A percentile compares a stretch with the other conserved stretches of the same genome.
These are phyloP conservation scores for Aspergillus fijiensis DNA, from an alignment of 2,329 filamentous ascomycete genomes.

Conservation along the genomic window DNA sequence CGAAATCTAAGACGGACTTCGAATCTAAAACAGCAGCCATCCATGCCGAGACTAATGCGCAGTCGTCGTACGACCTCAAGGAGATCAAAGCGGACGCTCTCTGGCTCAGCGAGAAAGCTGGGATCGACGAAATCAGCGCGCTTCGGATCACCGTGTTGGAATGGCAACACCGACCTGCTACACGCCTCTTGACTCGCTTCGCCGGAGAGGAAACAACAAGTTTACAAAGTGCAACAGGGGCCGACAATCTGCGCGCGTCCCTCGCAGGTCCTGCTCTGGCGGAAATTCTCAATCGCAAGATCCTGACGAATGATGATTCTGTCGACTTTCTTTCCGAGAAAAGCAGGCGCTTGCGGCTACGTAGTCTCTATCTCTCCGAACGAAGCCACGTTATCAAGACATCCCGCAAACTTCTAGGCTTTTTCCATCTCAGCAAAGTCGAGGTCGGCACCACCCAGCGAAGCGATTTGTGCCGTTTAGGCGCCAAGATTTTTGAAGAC, in stretches of 20 bases:
- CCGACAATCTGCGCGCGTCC: slow-evolving; percentile 61
- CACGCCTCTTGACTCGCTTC: slow-evolving; percentile 68
- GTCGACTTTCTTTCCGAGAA: slow-evolving; percentile 60
- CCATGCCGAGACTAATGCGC: slow-evolving; percentile 69
- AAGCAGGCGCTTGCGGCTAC: slow-evolving; percentile 65
- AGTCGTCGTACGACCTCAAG: slow-evolving; percentile 69
- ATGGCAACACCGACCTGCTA: slow-evolving; percentile 76
- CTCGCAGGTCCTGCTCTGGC: slow-evolving; percentile 45
- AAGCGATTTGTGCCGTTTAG: slow-evolving; percentile 27
- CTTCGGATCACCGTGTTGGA: slow-evolving; percentile 79
- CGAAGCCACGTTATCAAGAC: slow-evolving; percentile 66
- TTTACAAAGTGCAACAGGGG: slow-evolving; percentile 70
- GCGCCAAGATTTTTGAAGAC: slow-evolving; percentile 30
- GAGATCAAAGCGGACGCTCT: slow-evolving; percentile 79
- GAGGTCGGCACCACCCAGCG: slow-evolving; percentile 12
- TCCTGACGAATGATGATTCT: slow-evolving; percentile 29
- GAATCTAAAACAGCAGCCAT: slow-evolving; percentile 86
- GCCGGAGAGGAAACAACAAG: slow-evolving; percentile 77
- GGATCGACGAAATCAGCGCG: slow-evolving; percentile 78
- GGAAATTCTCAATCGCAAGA: slow-evolving; percentile 34
- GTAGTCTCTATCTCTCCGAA: slow-evolving; percentile 70
- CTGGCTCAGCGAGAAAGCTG: slow-evolving; percentile 78
- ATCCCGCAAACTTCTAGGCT: slow-evolving; percentile 50
- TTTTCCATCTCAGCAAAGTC: slow-evolving; percentile 30
- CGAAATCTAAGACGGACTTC: slow-evolving; percentile 68